Evolutionary conservation across 179 eudicot genomes (phyloP).

Genomic region (Camellia oleifera): DNA sequence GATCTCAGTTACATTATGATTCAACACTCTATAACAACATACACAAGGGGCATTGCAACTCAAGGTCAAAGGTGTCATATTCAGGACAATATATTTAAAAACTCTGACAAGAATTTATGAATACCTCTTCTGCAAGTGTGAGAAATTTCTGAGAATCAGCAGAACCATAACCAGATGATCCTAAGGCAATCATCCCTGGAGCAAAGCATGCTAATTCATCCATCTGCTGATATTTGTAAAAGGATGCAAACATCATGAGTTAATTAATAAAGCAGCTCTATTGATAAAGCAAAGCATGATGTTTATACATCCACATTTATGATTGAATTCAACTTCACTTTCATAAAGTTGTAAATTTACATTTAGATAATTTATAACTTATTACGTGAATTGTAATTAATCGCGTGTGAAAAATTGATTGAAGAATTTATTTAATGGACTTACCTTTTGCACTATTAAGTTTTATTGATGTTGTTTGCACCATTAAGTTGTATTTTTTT

Average conservation of each 20-base stretch:
- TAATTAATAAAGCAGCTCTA: not conserved
- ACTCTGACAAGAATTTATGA: not conserved
- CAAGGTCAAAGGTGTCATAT: not conserved
- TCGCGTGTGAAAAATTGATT: too few relatives aligned
- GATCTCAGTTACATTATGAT: not conserved
- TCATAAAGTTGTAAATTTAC: too few relatives aligned
- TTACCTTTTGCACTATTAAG: too few relatives aligned
- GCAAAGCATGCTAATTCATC: slow-evolving; percentile 99
- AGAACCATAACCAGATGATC: slow-evolving; percentile 76
- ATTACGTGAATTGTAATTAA: too few relatives aligned
- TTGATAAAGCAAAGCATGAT: not conserved
- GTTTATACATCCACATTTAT: too few relatives aligned
- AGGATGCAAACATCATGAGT: slow-evolving; percentile 11
- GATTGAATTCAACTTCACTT: too few relatives aligned
- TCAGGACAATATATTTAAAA: not conserved
- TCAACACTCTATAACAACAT: not conserved
- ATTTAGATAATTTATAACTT: too few relatives aligned
- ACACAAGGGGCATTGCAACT: not conserved
- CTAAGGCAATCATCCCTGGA: slow-evolving; percentile 97
- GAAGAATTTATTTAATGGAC: too few relatives aligned
- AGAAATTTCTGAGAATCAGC: slow-evolving; percentile 68
- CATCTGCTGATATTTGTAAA: slow-evolving; percentile 59
- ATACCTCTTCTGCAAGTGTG: slow-evolving; percentile 97
- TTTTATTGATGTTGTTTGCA: too few relatives aligned
- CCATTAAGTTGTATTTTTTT: too few relatives aligned